Conservation (phyloP, 345 rosid species). For the Murraya paniculata region DNA sequence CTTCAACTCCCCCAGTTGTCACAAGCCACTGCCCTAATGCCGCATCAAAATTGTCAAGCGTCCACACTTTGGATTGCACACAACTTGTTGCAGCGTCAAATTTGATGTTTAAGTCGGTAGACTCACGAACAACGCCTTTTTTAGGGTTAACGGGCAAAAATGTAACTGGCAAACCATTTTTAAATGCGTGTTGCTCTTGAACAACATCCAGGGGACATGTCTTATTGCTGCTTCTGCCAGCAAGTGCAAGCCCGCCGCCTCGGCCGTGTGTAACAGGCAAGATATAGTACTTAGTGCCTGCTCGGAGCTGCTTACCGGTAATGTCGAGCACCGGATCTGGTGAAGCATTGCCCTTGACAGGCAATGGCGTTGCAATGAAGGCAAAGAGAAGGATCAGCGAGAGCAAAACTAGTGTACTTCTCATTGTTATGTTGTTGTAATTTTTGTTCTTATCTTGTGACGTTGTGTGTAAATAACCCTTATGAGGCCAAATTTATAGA, state of each 20-base stretch:
- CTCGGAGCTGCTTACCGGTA: slow-evolving; percentile 12
- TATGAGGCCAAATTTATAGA: not conserved
- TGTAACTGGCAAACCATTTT: slow-evolving; percentile 28
- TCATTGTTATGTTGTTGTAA: not conserved
- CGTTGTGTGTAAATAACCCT: not conserved
- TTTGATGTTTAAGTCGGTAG: slow-evolving; percentile 46
- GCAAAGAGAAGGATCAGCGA: slow-evolving; percentile 17
- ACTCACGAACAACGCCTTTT: slow-evolving; percentile 24
- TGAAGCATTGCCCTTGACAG: not conserved
- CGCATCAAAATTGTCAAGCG: slow-evolving; percentile 38
- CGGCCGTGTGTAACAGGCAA: slow-evolving; percentile 6
- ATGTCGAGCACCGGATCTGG: slow-evolving; percentile 32
- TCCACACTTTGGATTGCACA: slow-evolving; percentile 51
- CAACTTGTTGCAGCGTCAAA: slow-evolving; percentile 43
- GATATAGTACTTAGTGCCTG: slow-evolving; percentile 28
- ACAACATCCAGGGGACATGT: slow-evolving; percentile 35
- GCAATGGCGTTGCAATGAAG: slow-evolving; percentile 16
- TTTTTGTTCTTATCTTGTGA: not conserved
- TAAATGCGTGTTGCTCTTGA: slow-evolving; percentile 23
- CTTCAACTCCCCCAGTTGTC: slow-evolving; percentile 52
- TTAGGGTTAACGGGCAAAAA: slow-evolving; percentile 31
- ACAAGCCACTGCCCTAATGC: slow-evolving; percentile 35
- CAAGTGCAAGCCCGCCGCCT: slow-evolving; percentile 40
- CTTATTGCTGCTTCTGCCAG: slow-evolving; percentile 6
- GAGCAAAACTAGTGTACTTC: not conserved